These are phyloP conservation scores for Penicillium psychrofluorescens DNA, from an alignment of 495 filamentous ascomycete species.

Conservation along the genomic window DNA sequence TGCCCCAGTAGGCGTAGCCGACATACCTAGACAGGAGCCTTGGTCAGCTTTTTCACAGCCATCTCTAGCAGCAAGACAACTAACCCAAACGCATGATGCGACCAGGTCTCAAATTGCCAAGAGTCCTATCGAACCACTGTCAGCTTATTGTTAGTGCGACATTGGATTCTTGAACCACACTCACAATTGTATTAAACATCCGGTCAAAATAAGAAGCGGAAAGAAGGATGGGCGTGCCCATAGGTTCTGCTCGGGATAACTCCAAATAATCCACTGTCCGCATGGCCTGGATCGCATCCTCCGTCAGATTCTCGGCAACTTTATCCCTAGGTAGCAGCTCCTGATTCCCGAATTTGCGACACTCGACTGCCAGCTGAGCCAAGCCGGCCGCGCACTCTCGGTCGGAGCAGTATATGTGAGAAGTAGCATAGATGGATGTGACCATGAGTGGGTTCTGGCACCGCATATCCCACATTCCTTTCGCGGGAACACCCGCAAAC, in stretches of 20 bases:
- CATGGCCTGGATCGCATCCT: constrained; percentile 27
- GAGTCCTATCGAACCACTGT: constrained; percentile 14
- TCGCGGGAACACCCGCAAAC: constrained; percentile 20
- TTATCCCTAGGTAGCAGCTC: constrained; percentile 24
- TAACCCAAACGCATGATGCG: constrained; percentile 32
- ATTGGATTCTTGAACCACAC: background rate
- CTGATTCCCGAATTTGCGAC: constrained; percentile 18
- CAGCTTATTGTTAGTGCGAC: background rate
- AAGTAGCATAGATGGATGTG: constrained; percentile 32
- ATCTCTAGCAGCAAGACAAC: background rate
- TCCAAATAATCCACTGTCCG: constrained; percentile 24
- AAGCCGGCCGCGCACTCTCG: constrained; percentile 21
- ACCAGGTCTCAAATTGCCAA: constrained; percentile 30
- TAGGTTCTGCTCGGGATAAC: constrained; percentile 7
- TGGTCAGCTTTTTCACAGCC: background rate
- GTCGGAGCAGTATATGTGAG: constrained; percentile 25
- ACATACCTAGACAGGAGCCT: constrained; percentile 10
- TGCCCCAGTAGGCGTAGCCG: constrained; percentile 29
- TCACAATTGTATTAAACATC: constrained; percentile 30
- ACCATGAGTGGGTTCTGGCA: constrained; percentile 30
- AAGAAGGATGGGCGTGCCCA: constrained; percentile 22
- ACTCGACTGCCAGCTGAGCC: constrained; percentile 13
- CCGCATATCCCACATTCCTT: constrained; percentile 18
- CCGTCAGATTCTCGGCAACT: constrained; percentile 29
- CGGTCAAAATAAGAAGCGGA: constrained; percentile 20